A percentile compares a stretch with the other conserved stretches of the same genome.
Conservation (phyloP, 257 asterid species). For the Scutellaria baicalensis region DNA sequence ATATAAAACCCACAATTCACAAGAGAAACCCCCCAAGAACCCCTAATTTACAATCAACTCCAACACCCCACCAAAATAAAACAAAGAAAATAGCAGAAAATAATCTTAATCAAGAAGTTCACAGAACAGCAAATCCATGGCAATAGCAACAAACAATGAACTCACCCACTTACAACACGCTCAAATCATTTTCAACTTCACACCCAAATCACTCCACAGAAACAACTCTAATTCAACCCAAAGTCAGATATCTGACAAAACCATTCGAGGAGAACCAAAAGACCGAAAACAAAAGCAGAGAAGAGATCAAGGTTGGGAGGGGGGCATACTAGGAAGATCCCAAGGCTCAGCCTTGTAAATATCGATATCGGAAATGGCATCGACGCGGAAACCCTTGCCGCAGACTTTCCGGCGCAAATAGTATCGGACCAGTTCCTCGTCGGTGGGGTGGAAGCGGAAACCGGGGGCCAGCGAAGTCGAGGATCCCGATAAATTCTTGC, state of each 20-base stretch:
- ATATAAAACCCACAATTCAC: background rate
- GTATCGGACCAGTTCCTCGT: conserved; percentile 85
- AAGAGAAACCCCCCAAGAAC: background rate
- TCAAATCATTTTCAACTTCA: background rate
- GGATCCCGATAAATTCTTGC: conserved; percentile 27
- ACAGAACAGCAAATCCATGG: background rate
- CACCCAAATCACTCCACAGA: background rate
- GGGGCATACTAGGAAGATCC: conserved; percentile 79
- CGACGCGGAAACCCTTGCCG: conserved; percentile 54
- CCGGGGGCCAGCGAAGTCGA: conserved; percentile 72
- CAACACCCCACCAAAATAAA: background rate
- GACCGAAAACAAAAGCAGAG: background rate
- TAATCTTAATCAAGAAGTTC: background rate
- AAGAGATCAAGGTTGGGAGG: background rate
- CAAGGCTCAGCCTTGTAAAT: conserved; percentile 93
- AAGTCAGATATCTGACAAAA: background rate
- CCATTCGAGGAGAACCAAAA: background rate
- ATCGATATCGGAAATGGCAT: conserved; percentile 82
- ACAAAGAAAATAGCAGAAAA: background rate
- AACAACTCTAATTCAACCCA: background rate
- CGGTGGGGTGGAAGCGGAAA: conserved; percentile 93
- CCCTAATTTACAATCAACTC: background rate
- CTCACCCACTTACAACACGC: background rate
- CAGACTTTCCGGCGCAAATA: conserved; percentile 69
- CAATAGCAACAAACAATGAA: background rate